Evolutionary conservation across 2,329 filamentous ascomycete species (phyloP).

Genomic region (Botrytis squamosa): DNA sequence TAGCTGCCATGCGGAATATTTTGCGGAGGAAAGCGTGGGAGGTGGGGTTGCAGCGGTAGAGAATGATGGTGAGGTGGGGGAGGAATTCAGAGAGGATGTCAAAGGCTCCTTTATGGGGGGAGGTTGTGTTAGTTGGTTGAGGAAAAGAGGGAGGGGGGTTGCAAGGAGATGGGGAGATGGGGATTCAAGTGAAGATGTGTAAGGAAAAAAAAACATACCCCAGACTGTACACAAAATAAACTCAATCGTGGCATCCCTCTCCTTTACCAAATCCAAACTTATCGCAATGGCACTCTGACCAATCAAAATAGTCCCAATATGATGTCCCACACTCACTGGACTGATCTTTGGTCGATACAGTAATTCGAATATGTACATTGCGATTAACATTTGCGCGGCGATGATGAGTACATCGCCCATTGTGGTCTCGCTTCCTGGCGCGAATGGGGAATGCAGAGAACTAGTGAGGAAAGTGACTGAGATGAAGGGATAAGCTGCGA

Average conservation of each 20-base stretch:
- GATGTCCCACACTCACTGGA: slow-evolving; percentile 44
- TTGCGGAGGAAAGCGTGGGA: slow-evolving; percentile 43
- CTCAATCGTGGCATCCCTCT: slow-evolving; percentile 37
- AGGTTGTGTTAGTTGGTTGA: slow-evolving; percentile 7
- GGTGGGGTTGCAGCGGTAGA: slow-evolving; percentile 44
- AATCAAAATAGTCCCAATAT: slow-evolving; percentile 40
- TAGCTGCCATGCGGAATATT: slow-evolving; percentile 42
- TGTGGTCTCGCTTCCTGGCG: slow-evolving; percentile 37
- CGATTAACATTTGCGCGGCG: slow-evolving; percentile 44
- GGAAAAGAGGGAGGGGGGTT: slow-evolving; percentile 16
- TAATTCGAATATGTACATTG: slow-evolving; percentile 49
- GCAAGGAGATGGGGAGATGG: not conserved
- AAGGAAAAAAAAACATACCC: slow-evolving; percentile 28
- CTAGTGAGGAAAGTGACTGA: slow-evolving; percentile 40
- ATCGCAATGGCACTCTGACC: slow-evolving; percentile 46
- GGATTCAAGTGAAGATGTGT: not conserved
- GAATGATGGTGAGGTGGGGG: slow-evolving; percentile 47
- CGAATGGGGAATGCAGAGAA: slow-evolving; percentile 39
- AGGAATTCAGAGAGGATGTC: slow-evolving; percentile 48
- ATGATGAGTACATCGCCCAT: slow-evolving; percentile 45
- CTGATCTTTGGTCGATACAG: slow-evolving; percentile 45
- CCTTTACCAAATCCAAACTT: slow-evolving; percentile 31
- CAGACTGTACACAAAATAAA: slow-evolving; percentile 37
- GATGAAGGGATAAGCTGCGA: slow-evolving; percentile 46
- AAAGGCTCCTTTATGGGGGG: slow-evolving; percentile 43